Percentiles rank a stretch among this genome's conserved stretches.
Evolutionary conservation across 495 filamentous ascomycete genomes (phyloP).

Genomic region (Echria macrotheca): DNA sequence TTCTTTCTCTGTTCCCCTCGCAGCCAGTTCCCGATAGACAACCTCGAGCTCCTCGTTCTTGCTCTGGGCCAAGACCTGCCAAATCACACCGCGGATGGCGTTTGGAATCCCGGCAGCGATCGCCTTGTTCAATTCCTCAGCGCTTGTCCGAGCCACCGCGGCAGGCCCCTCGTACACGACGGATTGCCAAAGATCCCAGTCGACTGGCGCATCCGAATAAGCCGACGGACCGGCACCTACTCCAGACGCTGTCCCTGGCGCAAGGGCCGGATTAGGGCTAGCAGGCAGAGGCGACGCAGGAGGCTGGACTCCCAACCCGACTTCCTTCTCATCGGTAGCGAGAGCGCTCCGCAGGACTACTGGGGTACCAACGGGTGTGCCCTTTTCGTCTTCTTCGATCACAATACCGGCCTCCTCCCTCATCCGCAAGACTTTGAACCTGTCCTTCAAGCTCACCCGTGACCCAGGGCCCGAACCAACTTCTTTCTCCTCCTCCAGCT

Average conservation of each 20-base stretch:
- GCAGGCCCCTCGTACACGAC: conserved; percentile 90
- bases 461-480: conserved; percentile 31
- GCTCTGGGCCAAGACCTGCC: conserved; percentile 94
- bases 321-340: conserved; percentile 50
- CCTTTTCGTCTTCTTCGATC: conserved; percentile 44
- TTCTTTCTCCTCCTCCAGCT: conserved; percentile 57
- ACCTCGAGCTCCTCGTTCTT: conserved; percentile 83
- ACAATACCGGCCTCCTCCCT: conserved; percentile 66
- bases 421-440: conserved; percentile 80
- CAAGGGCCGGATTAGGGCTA: conserved; percentile 52
- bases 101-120: conserved; percentile 92
- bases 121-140: conserved; percentile 81
- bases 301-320: conserved; percentile 28
- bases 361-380: conserved; percentile 35
- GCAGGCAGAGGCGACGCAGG: conserved; percentile 46
- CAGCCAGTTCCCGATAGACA: conserved; percentile 79
- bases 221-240: conserved; percentile 65
- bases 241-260: conserved; percentile 79
- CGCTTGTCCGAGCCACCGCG: conserved; percentile 75
- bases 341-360: conserved; percentile 40
- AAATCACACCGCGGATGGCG: conserved; percentile 92
- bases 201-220: conserved; percentile 62
- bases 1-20: conserved; percentile 74
- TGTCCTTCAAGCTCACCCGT: conserved; percentile 71
- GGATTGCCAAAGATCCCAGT: conserved; percentile 97